Evolutionary conservation across 139 green algal species (phyloP).

Genomic region (Picochlorum sp.): DNA sequence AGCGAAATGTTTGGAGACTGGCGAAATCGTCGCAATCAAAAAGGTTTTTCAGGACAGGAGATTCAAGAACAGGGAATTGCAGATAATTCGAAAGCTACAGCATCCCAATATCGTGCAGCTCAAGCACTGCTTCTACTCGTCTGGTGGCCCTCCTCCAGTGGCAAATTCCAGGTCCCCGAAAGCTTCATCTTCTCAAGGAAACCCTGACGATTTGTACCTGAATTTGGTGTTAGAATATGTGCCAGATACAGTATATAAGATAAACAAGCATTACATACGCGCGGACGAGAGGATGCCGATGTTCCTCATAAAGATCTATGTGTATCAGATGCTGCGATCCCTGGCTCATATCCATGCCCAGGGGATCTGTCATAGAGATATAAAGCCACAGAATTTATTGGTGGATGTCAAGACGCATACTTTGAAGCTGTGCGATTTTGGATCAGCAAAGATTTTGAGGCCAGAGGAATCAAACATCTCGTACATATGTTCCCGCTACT

Average conservation of each 20-base stretch:
- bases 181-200: background rate
- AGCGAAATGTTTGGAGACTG: constrained; percentile 87
- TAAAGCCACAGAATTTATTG: constrained; percentile 95
- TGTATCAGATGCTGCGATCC: constrained; percentile 81
- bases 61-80: constrained; percentile 99
- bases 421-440: constrained; percentile 99
- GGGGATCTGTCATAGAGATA: constrained; percentile 88
- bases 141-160: constrained; percentile 2
- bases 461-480: constrained; percentile 96
- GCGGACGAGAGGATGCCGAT: constrained; percentile 87
- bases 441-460: constrained; percentile 88
- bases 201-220: constrained; percentile 76
- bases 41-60: constrained; percentile 99
- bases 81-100: constrained; percentile 95
- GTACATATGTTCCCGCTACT: constrained; percentile 98
- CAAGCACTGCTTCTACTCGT: constrained; percentile 95
- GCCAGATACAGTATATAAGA: constrained; percentile 94
- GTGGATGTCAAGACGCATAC: constrained; percentile 87
- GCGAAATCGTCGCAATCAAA: constrained; percentile 97
- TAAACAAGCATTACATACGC: constrained; percentile 94
- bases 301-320: constrained; percentile 91
- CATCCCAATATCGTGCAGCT: constrained; percentile 96
- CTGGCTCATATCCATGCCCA: constrained; percentile 73
- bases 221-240: constrained; percentile 99
- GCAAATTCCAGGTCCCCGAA: constrained; percentile 4